Evolutionary conservation across 306 rosid genomes (phyloP).

Genomic region (Castanea crenata): DNA sequence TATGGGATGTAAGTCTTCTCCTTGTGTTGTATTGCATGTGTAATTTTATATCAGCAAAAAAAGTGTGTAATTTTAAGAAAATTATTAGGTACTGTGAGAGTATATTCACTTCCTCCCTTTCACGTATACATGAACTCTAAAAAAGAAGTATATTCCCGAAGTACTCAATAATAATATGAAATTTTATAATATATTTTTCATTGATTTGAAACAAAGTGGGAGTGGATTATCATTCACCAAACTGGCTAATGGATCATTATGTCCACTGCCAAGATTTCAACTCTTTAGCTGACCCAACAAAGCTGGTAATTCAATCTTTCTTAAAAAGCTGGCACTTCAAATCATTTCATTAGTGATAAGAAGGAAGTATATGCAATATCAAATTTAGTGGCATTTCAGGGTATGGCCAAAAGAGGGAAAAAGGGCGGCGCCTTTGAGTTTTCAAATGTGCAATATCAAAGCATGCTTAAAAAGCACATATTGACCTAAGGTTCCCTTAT

Average conservation of each 20-base stretch:
- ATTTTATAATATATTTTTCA: not conserved
- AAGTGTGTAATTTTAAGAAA: too few relatives aligned
- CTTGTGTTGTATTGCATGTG: not conserved
- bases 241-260: not conserved
- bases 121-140: accelerated
- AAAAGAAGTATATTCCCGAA: accelerated
- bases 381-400: too few relatives aligned
- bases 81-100: accelerated
- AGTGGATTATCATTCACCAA: not conserved
- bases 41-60: not conserved
- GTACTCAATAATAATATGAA: not conserved
- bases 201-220: not conserved
- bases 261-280: not conserved
- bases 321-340: not conserved
- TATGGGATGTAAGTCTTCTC: too few relatives aligned
- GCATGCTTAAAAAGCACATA: too few relatives aligned
- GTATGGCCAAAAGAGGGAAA: not conserved
- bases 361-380: not conserved
- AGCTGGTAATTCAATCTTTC: not conserved
- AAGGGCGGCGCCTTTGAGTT: not conserved
- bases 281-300: not conserved
- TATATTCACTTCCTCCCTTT: too few relatives aligned
- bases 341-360: not conserved
- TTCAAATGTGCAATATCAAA: too few relatives aligned
- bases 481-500: too few relatives aligned